phyloP scores from a whole-genome alignment of 805 yeast species.

The Hanseniaspora vineae region DNA sequence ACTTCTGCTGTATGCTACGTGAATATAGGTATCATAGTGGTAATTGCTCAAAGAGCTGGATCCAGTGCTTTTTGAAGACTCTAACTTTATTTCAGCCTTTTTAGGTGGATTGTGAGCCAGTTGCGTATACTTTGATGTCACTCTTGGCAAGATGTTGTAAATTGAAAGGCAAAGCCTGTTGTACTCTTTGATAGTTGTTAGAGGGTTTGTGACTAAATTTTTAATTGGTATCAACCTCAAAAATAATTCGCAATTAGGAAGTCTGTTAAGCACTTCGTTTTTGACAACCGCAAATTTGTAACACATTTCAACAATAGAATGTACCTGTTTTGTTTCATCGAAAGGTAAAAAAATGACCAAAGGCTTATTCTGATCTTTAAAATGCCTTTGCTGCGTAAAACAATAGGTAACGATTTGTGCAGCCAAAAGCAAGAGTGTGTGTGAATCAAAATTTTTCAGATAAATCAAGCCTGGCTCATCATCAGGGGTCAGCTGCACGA shows the following conservation, averaged over 20 bases:
- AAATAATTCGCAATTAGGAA: slow-evolving; percentile 17
- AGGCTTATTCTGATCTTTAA: slow-evolving; percentile 13
- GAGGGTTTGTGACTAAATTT: slow-evolving; percentile 23
- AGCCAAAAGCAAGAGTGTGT: slow-evolving; percentile 40
- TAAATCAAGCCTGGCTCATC: slow-evolving; percentile 17
- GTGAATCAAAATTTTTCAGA: slow-evolving; percentile 22
- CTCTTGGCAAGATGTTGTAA: slow-evolving; percentile 38
- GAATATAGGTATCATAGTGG: slow-evolving; percentile 54
- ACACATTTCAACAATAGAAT: slow-evolving; percentile 35
- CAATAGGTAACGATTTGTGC: slow-evolving; percentile 27
- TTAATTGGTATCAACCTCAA: slow-evolving; percentile 32
- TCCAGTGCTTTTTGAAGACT: slow-evolving; percentile 12
- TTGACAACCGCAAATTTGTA: slow-evolving; percentile 36
- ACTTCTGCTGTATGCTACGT: slow-evolving; percentile 75
- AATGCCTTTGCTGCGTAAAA: slow-evolving; percentile 18
- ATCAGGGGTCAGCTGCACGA: slow-evolving; percentile 18
- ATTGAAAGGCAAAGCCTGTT: slow-evolving; percentile 37
- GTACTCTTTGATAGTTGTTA: slow-evolving; percentile 18
- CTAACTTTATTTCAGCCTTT: slow-evolving; percentile 25
- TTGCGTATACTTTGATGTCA: slow-evolving; percentile 22
- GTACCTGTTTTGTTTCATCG: slow-evolving; percentile 14
- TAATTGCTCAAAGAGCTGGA: slow-evolving; percentile 12
- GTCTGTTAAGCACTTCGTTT: slow-evolving; percentile 18
- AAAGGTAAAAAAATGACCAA: slow-evolving; percentile 21
- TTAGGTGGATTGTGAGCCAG: slow-evolving; percentile 31